phyloP scores from a whole-genome alignment of 306 rosid genomes.

The Medicago arabica region DNA sequence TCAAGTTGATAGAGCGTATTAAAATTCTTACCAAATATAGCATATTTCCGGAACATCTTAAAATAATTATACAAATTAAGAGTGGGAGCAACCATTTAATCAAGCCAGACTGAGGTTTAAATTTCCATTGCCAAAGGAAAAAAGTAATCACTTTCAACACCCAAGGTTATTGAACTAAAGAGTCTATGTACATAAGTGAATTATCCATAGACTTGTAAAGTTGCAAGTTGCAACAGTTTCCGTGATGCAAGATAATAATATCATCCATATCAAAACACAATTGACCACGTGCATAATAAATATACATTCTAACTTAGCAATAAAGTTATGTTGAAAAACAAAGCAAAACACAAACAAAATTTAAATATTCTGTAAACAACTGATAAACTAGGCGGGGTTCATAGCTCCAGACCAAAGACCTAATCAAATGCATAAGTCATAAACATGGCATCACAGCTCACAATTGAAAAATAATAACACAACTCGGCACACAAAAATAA shows the following conservation, averaged over 20 bases:
- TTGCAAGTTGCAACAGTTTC: neutral
- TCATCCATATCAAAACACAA: neutral
- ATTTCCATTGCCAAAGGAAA: constrained; percentile 3
- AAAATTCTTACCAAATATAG: neutral
- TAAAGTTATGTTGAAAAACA: neutral
- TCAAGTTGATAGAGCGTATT: neutral
- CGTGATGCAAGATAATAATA: neutral
- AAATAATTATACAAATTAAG: neutral
- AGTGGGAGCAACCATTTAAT: constrained; percentile 14
- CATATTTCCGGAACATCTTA: neutral
- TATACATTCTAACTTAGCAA: neutral
- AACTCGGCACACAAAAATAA: neutral
- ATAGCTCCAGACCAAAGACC: neutral
- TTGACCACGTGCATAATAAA: neutral
- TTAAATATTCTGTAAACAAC: neutral
- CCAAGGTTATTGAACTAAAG: neutral
- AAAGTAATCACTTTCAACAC: constrained; percentile 13
- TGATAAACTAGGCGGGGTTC: neutral
- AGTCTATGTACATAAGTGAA: neutral
- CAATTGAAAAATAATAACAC: neutral
- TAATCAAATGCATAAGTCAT: neutral
- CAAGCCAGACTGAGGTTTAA: neutral
- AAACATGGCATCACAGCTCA: neutral
- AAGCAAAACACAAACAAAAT: neutral
- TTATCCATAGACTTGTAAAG: neutral